These are phyloP conservation scores for Rhodotorula glutinis DNA, from an alignment of 1,284 basidiomycete species.

Conservation along the genomic window DNA sequence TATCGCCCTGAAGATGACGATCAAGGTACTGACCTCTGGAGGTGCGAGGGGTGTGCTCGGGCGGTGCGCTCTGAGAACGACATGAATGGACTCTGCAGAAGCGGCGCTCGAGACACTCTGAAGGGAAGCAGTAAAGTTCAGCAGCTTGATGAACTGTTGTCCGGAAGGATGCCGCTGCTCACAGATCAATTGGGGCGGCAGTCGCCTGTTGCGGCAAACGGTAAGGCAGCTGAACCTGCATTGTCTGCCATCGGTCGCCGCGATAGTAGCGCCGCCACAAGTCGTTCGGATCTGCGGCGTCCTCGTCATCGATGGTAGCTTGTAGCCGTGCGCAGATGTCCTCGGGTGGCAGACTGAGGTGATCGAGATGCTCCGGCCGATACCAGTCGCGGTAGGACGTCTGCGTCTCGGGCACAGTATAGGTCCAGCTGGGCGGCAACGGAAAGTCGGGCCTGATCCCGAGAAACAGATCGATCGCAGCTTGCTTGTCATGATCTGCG, in stretches of 20 bases:
- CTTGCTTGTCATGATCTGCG: constrained; percentile 92
- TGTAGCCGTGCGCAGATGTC: constrained; percentile 53
- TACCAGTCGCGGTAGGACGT: constrained; percentile 79
- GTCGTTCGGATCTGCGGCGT: background rate
- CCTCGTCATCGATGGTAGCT: constrained; percentile 58
- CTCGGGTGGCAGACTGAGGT: constrained; percentile 59
- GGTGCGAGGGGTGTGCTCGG: background rate
- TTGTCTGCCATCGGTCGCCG: constrained; percentile 75
- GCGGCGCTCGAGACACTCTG: background rate
- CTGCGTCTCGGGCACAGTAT: constrained; percentile 13
- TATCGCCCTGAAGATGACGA: background rate
- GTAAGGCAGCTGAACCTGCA: constrained; percentile 72
- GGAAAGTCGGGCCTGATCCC: constrained; percentile 57
- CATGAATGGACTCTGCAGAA: background rate
- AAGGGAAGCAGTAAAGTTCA: background rate
- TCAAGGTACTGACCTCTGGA: background rate
- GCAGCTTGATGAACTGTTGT: background rate
- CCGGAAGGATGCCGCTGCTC: background rate
- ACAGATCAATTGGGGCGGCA: background rate
- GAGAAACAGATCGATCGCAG: constrained; percentile 94
- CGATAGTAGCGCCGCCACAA: constrained; percentile 57
- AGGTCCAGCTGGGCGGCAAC: constrained; percentile 32
- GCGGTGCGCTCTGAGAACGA: background rate
- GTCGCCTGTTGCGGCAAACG: background rate
- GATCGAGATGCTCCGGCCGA: constrained; percentile 61